phyloP scores from a whole-genome alignment of 225 moss, liverwort and hornwort species.

The Bryum argenteum region DNA sequence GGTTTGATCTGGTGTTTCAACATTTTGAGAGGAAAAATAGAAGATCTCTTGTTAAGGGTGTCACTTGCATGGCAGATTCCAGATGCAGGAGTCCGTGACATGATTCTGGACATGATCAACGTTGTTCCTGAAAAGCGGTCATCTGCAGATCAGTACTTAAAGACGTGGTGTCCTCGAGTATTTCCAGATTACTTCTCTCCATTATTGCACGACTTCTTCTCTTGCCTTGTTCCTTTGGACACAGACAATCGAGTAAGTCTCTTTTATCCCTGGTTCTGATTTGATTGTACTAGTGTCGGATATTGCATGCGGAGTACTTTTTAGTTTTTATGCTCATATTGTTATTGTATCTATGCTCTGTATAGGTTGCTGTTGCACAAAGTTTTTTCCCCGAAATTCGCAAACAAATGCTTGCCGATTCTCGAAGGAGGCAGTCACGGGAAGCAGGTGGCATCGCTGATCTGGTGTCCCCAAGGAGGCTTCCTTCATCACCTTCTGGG shows the following conservation, averaged over 20 bases:
- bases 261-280: slow-evolving; percentile 1
- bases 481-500: slow-evolving; percentile 36
- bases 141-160: slow-evolving; percentile 79
- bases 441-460: slow-evolving; percentile 60
- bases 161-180: slow-evolving; percentile 70
- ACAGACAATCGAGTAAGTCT: slow-evolving; percentile 92
- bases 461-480: slow-evolving; percentile 51
- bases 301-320: slow-evolving; percentile 7
- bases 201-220: slow-evolving; percentile 94
- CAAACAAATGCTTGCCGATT: slow-evolving; percentile 84
- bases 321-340: slow-evolving; percentile 5
- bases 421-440: slow-evolving; percentile 47
- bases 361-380: slow-evolving; percentile 82
- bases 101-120: slow-evolving; percentile 97
- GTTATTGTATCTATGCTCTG: slow-evolving; percentile 30
- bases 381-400: slow-evolving; percentile 86
- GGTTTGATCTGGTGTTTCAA: slow-evolving; percentile 27
- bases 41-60: neutral
- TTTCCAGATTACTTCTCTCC: slow-evolving; percentile 96
- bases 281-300: slow-evolving; percentile 21
- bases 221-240: slow-evolving; percentile 85
- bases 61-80: slow-evolving; percentile 73
- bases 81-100: slow-evolving; percentile 75
- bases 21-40: neutral
- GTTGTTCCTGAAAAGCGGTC: slow-evolving; percentile 65